Percentiles rank a stretch among this genome's conserved stretches.
Conservation (phyloP, 164 flowering plant genomes). For the Tetrastigma voinierianum region DNA sequence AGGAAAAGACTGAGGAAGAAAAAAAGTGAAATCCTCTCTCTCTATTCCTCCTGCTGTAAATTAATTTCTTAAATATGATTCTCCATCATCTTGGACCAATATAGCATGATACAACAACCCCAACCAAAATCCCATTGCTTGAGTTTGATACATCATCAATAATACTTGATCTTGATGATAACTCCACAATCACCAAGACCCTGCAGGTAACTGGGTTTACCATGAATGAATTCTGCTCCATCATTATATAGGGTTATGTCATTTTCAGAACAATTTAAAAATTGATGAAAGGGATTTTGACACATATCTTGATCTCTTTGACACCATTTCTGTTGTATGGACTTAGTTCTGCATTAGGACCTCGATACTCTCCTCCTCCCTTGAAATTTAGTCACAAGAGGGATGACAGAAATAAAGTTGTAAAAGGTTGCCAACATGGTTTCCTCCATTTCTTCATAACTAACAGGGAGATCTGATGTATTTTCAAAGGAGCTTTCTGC, state of each 20-base stretch:
- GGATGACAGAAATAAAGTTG: too few relatives aligned
- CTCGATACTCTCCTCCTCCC: too few relatives aligned
- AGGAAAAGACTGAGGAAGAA: slow-evolving; percentile 27
- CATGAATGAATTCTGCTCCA: slow-evolving; percentile 2
- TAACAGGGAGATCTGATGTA: too few relatives aligned
- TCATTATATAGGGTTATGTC: background rate
- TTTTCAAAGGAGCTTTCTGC: too few relatives aligned
- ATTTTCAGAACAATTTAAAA: too few relatives aligned
- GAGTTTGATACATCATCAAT: slow-evolving; percentile 51
- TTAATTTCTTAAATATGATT: background rate
- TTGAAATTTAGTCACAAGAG: too few relatives aligned
- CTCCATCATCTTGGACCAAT: slow-evolving; percentile 10
- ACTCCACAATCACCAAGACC: slow-evolving; percentile 43
- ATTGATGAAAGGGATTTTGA: too few relatives aligned
- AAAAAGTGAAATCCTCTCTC: slow-evolving; percentile 21
- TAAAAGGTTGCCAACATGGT: too few relatives aligned
- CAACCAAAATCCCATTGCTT: slow-evolving; percentile 27
- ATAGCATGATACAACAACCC: slow-evolving; percentile 40
- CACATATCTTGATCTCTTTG: too few relatives aligned
- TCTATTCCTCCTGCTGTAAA: background rate
- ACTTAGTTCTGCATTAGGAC: too few relatives aligned
- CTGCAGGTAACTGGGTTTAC: slow-evolving; percentile 22
- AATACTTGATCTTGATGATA: slow-evolving; percentile 33
- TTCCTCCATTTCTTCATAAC: too few relatives aligned
- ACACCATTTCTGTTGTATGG: too few relatives aligned